A percentile compares a stretch with the other conserved stretches of the same genome.
Evolutionary conservation across 2,329 filamentous ascomycete species (phyloP).

Genomic region (Incumbomyces delicatus): DNA sequence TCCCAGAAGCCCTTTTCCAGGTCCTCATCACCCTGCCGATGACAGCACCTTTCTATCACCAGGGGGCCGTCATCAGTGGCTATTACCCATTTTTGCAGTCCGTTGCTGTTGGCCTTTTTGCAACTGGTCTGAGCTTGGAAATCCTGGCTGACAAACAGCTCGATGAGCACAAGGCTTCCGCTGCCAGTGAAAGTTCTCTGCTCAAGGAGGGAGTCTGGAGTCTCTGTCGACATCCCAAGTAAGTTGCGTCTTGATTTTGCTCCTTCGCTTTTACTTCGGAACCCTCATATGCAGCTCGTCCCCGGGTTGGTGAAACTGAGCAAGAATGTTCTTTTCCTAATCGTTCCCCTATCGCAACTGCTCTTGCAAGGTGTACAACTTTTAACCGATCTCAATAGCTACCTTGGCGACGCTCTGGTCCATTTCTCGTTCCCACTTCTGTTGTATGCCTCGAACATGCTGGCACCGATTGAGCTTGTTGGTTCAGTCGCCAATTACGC

Average conservation of each 20-base stretch:
- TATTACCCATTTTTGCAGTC: constrained; percentile 25
- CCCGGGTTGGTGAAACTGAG: too few species aligned
- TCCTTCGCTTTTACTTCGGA: background rate
- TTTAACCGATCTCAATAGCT: constrained; percentile 30
- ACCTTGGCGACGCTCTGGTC: constrained; percentile 51
- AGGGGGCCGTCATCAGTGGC: constrained; percentile 10
- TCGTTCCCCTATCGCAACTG: too few species aligned
- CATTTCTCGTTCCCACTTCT: constrained; percentile 49
- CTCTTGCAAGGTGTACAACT: too few species aligned
- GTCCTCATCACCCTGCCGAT: constrained; percentile 49
- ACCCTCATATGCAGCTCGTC: too few species aligned
- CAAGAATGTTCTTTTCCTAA: too few species aligned
- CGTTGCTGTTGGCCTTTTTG: constrained; percentile 46
- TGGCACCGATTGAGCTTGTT: constrained; percentile 46
- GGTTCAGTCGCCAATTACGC: constrained; percentile 50
- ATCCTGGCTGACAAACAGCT: constrained; percentile 49
- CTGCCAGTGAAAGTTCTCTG: constrained; percentile 26
- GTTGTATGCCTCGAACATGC: constrained; percentile 45
- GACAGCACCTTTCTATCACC: constrained; percentile 44
- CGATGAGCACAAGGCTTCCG: constrained; percentile 39
- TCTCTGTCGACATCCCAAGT: constrained; percentile 54
- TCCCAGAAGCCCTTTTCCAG: constrained; percentile 50
- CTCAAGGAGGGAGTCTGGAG: constrained; percentile 52
- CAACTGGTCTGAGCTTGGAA: constrained; percentile 47
- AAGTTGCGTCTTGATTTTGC: constrained; percentile 21